A percentile compares a stretch with the other conserved stretches of the same genome.
Evolutionary conservation across 257 asterid genomes (phyloP).

Genomic region (Galeopsis tetrahit): DNA sequence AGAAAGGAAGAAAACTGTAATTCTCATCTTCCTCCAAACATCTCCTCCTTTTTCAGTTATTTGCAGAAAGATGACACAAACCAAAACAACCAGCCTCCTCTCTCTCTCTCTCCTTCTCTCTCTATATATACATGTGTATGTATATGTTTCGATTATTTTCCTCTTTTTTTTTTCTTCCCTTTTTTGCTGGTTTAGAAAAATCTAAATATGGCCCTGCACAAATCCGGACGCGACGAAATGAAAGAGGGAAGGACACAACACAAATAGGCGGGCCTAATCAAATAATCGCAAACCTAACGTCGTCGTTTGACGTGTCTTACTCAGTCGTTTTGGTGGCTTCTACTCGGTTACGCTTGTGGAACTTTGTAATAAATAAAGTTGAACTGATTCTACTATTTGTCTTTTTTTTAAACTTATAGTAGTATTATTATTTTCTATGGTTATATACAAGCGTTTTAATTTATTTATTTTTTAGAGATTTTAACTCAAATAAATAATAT

Average conservation of each 20-base stretch:
- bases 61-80: slow-evolving; percentile 43
- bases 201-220: slow-evolving; percentile 38
- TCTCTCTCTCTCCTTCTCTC: background rate
- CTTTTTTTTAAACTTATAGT: no score
- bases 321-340: background rate
- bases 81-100: slow-evolving; percentile 33
- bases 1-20: slow-evolving; percentile 34
- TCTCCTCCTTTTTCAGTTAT: slow-evolving; percentile 40
- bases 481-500: background rate
- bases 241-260: slow-evolving; percentile 26
- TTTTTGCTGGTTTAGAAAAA: slow-evolving; percentile 27
- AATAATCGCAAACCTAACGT: background rate
- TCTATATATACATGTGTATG: slow-evolving; percentile 18
- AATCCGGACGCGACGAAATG: slow-evolving; percentile 37
- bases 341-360: slow-evolving; percentile 32
- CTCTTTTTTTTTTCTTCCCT: background rate
- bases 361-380: slow-evolving; percentile 37
- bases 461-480: background rate
- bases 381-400: slow-evolving; percentile 1
- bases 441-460: background rate
- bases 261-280: slow-evolving; percentile 26
- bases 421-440: background rate
- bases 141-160: slow-evolving; percentile 16
- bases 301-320: background rate
- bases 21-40: slow-evolving; percentile 35